phyloP scores from a whole-genome alignment of 2,329 filamentous ascomycete species.

The Claviceps fusiformis region DNA sequence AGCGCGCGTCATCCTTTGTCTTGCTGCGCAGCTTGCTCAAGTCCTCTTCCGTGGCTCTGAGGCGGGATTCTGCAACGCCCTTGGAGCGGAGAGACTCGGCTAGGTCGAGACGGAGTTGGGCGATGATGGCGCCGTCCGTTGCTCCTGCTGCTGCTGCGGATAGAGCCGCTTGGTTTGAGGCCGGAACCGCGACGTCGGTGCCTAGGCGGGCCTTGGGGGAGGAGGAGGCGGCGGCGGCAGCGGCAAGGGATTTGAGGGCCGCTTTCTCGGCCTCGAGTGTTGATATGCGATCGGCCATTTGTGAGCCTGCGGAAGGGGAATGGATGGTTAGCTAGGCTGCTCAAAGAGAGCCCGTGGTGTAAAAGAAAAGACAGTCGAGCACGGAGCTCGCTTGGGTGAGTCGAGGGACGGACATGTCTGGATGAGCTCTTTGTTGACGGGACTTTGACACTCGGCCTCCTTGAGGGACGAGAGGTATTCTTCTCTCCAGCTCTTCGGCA shows the following conservation, averaged over 20 bases:
- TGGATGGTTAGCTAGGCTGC: conserved; percentile 9
- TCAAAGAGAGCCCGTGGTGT: no score
- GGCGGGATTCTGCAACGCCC: conserved; percentile 49
- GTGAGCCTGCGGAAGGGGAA: conserved; percentile 37
- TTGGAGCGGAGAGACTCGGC: conserved; percentile 65
- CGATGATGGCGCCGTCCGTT: conserved; percentile 20
- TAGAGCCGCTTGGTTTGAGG: conserved; percentile 7
- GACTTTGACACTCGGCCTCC: conserved; percentile 54
- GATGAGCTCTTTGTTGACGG: conserved; percentile 52
- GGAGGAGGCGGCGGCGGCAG: conserved; percentile 4
- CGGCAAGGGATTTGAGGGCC: conserved; percentile 16
- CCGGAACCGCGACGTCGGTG: not conserved
- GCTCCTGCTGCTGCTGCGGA: not conserved
- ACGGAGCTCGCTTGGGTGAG: not conserved
- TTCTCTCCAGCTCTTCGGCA: conserved; percentile 63
- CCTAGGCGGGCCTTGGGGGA: conserved; percentile 12
- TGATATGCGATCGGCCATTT: conserved; percentile 53
- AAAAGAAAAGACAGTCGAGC: not conserved
- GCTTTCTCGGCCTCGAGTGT: conserved; percentile 46
- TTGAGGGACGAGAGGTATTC: conserved; percentile 67
- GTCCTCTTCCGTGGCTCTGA: conserved; percentile 50
- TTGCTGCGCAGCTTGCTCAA: conserved; percentile 48
- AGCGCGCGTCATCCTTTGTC: conserved; percentile 43
- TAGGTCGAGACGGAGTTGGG: conserved; percentile 54
- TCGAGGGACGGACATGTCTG: conserved; percentile 52